Base-by-base conservation (phyloP, 805 yeast genomes). In the Candida dajiaensis region DNA sequence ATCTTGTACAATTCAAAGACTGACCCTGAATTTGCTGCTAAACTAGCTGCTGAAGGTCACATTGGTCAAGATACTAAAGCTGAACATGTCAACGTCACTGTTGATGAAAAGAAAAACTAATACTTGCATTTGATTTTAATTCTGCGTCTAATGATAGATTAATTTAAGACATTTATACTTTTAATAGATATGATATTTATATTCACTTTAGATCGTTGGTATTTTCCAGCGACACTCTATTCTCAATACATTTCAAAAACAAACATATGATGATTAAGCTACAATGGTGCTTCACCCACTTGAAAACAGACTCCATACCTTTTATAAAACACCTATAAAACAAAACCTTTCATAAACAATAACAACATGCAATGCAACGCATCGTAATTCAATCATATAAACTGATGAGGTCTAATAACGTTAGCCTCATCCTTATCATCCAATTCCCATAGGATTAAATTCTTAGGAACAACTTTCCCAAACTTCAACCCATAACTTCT, bases 11-110 rank as follows among this genome's bases (percentile, higher is more conserved):
- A 42, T 25, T 37, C 41, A 15, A 37, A 38, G 22, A 42, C 40
- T 28, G 6, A 33, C 16, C 46, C 59, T 1, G 51, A 61, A 16
- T 59, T 65, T 31, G 52, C 56, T 31, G 53, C 65, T 28, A 54
- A 65, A 21, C 57, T 58, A 8, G 22, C 54, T 5, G 55, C 62
- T 16, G 36, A 33, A 16, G 36, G 36, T 16, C 36, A 33, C 7
- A 33, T 33, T 11, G 12, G 13, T 16, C 20, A 16, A 33, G 36
- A 33, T 16, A 5, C 4, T 12, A 33, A 33, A 18, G 35, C 16
- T n/a, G 36, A n/a, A 16, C 6, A 11, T 33, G 13, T 16, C 7
- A 10, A 16, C 16, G 20, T 16, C 20, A 33, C 11, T 10, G 35
- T 29, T 33, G 20, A 33, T 18, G 36, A 33, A 33, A 18, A 16